Conservation (phyloP, 345 rosid genomes). For the Raphanus sativus region DNA sequence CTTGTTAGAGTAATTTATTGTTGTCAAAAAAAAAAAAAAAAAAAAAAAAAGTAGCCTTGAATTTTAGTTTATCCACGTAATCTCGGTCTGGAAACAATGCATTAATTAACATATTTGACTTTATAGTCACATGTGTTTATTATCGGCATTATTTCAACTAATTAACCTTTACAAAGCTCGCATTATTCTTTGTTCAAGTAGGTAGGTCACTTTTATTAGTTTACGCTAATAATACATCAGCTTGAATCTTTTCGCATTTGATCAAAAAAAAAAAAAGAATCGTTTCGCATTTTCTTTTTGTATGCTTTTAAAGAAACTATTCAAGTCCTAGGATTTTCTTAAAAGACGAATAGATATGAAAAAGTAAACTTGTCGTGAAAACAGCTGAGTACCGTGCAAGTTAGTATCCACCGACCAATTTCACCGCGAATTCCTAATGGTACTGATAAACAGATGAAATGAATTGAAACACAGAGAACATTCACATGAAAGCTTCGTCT, state of each 20-base stretch:
- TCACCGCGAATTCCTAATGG: background rate
- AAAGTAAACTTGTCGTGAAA: background rate
- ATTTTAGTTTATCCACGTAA: conserved; percentile 24
- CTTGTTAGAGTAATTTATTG: too few species aligned
- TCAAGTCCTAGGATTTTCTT: conserved; percentile 29
- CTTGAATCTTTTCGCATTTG: conserved; percentile 2
- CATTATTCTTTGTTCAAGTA: too few species aligned
- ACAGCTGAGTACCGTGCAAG: conserved; percentile 24
- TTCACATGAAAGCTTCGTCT: background rate
- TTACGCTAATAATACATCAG: conserved; percentile 9
- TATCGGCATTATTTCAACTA: background rate
- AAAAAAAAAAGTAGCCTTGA: too few species aligned
- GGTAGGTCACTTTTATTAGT: too few species aligned
- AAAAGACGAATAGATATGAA: conserved; percentile 8
- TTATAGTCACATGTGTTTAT: conserved; percentile 9
- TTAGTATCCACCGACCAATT: conserved; percentile 25
- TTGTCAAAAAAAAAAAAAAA: too few species aligned
- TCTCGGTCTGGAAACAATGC: conserved; percentile 12
- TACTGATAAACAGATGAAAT: background rate
- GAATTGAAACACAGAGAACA: background rate
- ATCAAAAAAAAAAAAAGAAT: background rate
- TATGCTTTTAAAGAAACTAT: background rate
- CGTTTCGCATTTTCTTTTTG: background rate
- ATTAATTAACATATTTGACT: conserved; percentile 18
- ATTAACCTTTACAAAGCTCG: too few species aligned